phyloP scores from a whole-genome alignment of 1,139 yeast species.

The Geotrichum restrictum region DNA sequence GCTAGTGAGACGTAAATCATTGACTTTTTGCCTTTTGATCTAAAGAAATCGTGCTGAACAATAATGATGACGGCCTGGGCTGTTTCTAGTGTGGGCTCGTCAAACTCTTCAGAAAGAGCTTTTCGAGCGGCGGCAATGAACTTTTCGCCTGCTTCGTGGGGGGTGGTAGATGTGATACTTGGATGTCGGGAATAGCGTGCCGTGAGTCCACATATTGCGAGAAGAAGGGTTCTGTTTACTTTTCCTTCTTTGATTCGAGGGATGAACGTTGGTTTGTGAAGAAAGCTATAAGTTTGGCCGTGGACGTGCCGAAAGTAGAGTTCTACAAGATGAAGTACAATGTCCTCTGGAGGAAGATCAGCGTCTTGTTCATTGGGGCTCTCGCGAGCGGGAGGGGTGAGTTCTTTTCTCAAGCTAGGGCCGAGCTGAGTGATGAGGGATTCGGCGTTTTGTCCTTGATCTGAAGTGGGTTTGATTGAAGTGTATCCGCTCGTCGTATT shows the following conservation, averaged over 20 bases:
- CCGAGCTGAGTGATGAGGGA: slow-evolving; percentile 21
- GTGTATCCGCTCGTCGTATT: no score
- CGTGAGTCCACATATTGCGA: slow-evolving; percentile 39
- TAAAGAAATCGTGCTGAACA: slow-evolving; percentile 39
- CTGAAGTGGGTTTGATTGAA: no score
- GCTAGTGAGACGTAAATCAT: slow-evolving; percentile 40
- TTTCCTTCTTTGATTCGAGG: slow-evolving; percentile 32
- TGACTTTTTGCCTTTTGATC: slow-evolving; percentile 37
- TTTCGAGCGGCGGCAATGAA: slow-evolving; percentile 34
- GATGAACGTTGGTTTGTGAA: slow-evolving; percentile 39
- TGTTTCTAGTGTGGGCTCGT: slow-evolving; percentile 37
- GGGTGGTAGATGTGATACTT: slow-evolving; percentile 25
- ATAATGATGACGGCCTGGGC: slow-evolving; percentile 39
- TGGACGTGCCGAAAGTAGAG: slow-evolving; percentile 38
- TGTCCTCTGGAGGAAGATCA: slow-evolving; percentile 24
- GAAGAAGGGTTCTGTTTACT: slow-evolving; percentile 35
- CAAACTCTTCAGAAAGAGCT: slow-evolving; percentile 36
- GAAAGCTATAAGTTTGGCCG: slow-evolving; percentile 40
- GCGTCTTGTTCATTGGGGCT: not conserved
- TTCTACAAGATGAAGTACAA: slow-evolving; percentile 32
- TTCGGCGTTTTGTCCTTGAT: slow-evolving; percentile 16
- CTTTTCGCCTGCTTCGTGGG: slow-evolving; percentile 36
- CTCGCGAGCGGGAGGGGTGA: slow-evolving; percentile 16
- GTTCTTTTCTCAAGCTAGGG: slow-evolving; percentile 15
- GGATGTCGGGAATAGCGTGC: slow-evolving; percentile 41